Percentiles rank a stretch among this genome's conserved stretches.
Evolutionary conservation across 83 land plant genomes (phyloP).

Genomic region (Thuja plicata): DNA sequence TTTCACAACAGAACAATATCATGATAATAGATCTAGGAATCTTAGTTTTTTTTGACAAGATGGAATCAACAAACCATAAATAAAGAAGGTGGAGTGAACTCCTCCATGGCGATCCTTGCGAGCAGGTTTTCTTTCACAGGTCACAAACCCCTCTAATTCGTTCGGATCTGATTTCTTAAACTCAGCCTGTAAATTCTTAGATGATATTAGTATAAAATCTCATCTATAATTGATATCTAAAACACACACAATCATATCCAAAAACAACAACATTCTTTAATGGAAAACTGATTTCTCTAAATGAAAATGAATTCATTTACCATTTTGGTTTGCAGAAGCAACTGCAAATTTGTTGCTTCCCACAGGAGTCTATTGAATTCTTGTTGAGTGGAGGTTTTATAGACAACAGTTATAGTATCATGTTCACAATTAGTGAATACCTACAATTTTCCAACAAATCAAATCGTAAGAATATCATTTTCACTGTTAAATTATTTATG

Average conservation of each 20-base stretch:
- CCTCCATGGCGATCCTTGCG: constrained; percentile 51
- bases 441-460: too few relatives aligned
- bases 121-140: constrained; percentile 56
- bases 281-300: neutral
- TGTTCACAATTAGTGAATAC: too few relatives aligned
- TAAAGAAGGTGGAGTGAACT: constrained; percentile 49
- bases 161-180: neutral
- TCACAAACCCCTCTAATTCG: constrained; percentile 37
- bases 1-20: too few relatives aligned
- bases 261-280: too few relatives aligned
- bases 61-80: constrained; percentile 25
- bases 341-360: neutral
- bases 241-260: too few relatives aligned
- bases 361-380: neutral
- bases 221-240: neutral
- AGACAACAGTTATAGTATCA: neutral
- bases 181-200: neutral
- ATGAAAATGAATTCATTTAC: too few relatives aligned
- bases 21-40: too few relatives aligned
- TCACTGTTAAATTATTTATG: too few relatives aligned
- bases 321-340: neutral
- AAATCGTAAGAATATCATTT: too few relatives aligned
- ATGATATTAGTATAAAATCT: neutral
- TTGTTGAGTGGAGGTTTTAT: neutral
- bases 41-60: neutral